Conservation (phyloP, 75 land plant species). For the Pinus tabuliformis region DNA sequence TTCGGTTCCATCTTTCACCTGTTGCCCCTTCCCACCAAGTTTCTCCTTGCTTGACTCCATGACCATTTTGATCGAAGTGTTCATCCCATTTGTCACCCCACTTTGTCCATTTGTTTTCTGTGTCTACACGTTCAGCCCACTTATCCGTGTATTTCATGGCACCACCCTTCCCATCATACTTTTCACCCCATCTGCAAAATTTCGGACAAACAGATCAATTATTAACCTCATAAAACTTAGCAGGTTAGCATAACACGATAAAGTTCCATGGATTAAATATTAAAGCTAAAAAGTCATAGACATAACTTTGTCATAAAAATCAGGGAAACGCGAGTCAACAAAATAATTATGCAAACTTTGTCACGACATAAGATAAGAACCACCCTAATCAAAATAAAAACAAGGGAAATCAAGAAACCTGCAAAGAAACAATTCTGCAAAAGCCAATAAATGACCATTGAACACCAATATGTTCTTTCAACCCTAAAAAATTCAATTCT, state of each 20-base stretch:
- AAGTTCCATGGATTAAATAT: background rate
- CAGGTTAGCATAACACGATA: background rate
- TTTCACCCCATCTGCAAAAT: slow-evolving; percentile 92
- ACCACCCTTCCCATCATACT: slow-evolving; percentile 88
- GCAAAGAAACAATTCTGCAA: background rate
- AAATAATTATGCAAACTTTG: background rate
- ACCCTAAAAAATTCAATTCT: background rate
- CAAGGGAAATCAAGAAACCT: background rate
- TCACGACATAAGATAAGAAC: background rate
- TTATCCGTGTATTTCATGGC: slow-evolving; percentile 95
- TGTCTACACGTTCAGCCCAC: slow-evolving; percentile 93
- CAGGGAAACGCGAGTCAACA: background rate
- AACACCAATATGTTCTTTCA: background rate
- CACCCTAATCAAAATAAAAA: background rate
- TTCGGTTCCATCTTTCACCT: slow-evolving; percentile 94
- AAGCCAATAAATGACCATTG: background rate
- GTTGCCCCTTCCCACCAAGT: slow-evolving; percentile 96
- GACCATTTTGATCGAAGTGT: slow-evolving; percentile 60
- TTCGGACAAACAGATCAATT: background rate
- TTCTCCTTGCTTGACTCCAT: slow-evolving; percentile 93
- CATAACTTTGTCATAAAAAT: background rate
- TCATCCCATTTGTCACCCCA: slow-evolving; percentile 99
- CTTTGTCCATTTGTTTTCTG: slow-evolving; percentile 73
- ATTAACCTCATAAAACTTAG: background rate
- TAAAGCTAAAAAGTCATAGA: background rate